Evolutionary conservation across 2,329 filamentous ascomycete species (phyloP), one percentile per base, ranked within the genome.

Genomic region (Rasamsonia emersonii): DNA sequence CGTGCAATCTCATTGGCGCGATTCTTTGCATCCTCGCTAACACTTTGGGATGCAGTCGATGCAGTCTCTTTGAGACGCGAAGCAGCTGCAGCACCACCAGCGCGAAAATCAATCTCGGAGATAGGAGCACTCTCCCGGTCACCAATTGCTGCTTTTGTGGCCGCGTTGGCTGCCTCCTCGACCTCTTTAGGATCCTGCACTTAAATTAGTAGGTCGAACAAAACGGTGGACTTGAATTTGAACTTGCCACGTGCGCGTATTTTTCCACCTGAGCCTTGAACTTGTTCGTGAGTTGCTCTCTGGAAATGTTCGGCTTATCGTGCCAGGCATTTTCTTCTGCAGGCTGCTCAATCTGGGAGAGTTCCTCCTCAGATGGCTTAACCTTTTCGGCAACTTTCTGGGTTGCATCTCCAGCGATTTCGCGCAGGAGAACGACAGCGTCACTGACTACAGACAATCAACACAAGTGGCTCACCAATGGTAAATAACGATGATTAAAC

Each of bases 281-380:
- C 54, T 86, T 79, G 11, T 74, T 68, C 63, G 77, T 84, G 35
- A 91, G 41, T 35, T 71, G 75, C 2, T 78, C 74, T 56, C 74
- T 79, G 42, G 77, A 82, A 29, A 93, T 51, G 41, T 91, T 70
- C 3, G 88, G 88, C 25, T 76, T 73, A 36, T 95, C 86, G 49
- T 95, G 85, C 91, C 91, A 98, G 10, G 79, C 82, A 62, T 96
- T 91, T 50, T 94, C 88, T 11, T 82, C 76, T 2, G 91, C 91
- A 2, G 91, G 77, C n/a, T 68, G 56, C 45, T 96, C 89, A 19
- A 96, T 77, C 49, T 86, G 79, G 6, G 65, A 55, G 13, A 96
- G 71, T 39, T 81, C 67, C 1, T 94, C 83, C 36, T 93, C 75
- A 1, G 73, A 76, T 3, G 91, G 91, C 32, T 82, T 82, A 30